Percentiles rank a stretch among this genome's conserved stretches.
These are phyloP conservation scores for Orychophragmus violaceus DNA, from an alignment of 345 rosid species.

Conservation along the genomic window DNA sequence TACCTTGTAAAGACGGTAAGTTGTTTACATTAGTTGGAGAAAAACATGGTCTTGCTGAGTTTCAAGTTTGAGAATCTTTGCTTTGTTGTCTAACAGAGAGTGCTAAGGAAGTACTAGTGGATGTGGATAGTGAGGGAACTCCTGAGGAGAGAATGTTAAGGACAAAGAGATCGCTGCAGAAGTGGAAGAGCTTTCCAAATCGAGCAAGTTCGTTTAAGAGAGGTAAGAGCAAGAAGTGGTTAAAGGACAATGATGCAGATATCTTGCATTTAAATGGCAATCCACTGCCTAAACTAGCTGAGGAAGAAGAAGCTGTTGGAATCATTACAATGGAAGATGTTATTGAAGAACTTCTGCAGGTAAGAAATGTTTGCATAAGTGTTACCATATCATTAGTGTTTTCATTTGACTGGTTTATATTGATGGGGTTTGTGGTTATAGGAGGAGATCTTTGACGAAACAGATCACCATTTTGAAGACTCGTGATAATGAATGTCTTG, in stretches of 20 bases:
- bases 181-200: constrained; percentile 82
- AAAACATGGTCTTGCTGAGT: background rate
- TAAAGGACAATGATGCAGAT: constrained; percentile 61
- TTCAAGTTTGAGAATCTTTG: background rate
- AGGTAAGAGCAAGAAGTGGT: constrained; percentile 71
- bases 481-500: constrained; percentile 35
- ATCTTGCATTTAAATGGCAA: constrained; percentile 56
- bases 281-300: constrained; percentile 55
- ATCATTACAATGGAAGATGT: constrained; percentile 98
- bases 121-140: constrained; percentile 50
- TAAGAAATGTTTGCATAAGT: constrained; percentile 5
- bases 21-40: background rate
- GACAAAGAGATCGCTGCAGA: constrained; percentile 60
- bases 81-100: constrained; percentile 31
- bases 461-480: constrained; percentile 77
- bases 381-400: background rate
- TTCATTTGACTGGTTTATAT: background rate
- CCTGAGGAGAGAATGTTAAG: constrained; percentile 42
- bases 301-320: constrained; percentile 91
- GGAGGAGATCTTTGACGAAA: constrained; percentile 98
- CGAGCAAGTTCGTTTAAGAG: constrained; percentile 32
- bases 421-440: constrained; percentile 12
- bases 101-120: constrained; percentile 49
- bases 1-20: constrained; percentile 20
- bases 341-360: constrained; percentile 96